Base-by-base conservation (phyloP, 2,329 filamentous ascomycete genomes). In the Fusarium continuum region DNA sequence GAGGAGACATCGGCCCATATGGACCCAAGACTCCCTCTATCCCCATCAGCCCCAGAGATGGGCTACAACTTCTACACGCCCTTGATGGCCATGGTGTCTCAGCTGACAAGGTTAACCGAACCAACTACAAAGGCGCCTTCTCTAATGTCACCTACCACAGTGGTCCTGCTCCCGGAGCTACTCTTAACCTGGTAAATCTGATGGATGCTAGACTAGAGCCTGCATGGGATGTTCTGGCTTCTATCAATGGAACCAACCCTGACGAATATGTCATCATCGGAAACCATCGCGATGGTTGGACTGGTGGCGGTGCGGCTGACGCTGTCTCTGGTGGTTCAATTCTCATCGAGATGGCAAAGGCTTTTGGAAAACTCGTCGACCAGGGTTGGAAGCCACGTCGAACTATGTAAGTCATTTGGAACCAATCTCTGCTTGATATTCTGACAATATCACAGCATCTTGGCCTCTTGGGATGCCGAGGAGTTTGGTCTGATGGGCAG, bases 271-370 rank as follows among this genome's bases (percentile, higher is more conserved):
- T 84, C 14, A 72, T 84, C 23, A 75, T 84, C 20, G 82, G 82
- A 4, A 84, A 84, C 31, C 82, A 84, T 55, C 77, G 82, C 10
- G 82, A 85, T 70, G 82, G 82, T 0, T 85, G 82, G 82, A 81
- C 83, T 9, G 74, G 82, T 22, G 82, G 82, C 6, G 82, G 82
- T 4, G 82, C 82, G 2, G 79, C 78, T 0, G 82, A 85, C 47
- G 82, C 82, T 2, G 83, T 84, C 36, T 81, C 78, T 9, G 82
- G 82, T 2, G 79, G 77, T 4, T 79, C 81, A 2, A 76, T 83
- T 4, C 70, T 84, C 26, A 75, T 83, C 23, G 82, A 84, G 51
- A 69, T 84, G 5, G 76, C 79, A 4, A 82, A 79, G 46, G 81
- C 80, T 0, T 82, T 84, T 49, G 78, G 80, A 4, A 77, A 77